These are phyloP conservation scores for Phytophthora cactorum DNA, from an alignment of 352 stramenopile genomes.

Conservation along the genomic window DNA sequence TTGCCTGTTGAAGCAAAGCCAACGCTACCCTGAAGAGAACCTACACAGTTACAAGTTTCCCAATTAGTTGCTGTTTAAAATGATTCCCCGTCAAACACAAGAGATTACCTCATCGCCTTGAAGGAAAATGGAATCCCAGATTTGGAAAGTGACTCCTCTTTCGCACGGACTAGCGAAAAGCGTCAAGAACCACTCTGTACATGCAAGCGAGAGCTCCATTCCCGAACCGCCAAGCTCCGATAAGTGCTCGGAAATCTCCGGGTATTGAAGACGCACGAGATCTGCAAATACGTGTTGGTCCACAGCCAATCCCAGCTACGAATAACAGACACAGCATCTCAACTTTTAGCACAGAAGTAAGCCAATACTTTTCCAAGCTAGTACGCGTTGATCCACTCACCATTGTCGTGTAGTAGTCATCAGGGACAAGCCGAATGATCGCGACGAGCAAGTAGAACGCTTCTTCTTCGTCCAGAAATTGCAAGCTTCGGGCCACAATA, in stretches of 20 bases:
- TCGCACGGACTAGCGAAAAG: slow-evolving; percentile 86
- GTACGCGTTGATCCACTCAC: slow-evolving; percentile 36
- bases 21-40: slow-evolving; percentile 81
- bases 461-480: slow-evolving; percentile 74
- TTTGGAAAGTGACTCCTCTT: slow-evolving; percentile 71
- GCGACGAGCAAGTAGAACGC: slow-evolving; percentile 86
- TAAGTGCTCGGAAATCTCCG: slow-evolving; percentile 70
- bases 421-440: slow-evolving; percentile 78
- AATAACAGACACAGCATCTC: slow-evolving; percentile 1
- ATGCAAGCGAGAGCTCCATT: slow-evolving; percentile 86
- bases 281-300: slow-evolving; percentile 91
- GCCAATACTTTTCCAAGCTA: not conserved
- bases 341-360: slow-evolving; percentile 4
- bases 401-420: slow-evolving; percentile 92
- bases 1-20: slow-evolving; percentile 76
- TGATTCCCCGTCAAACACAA: not conserved
- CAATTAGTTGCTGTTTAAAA: slow-evolving; percentile 1
- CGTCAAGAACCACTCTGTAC: slow-evolving; percentile 90
- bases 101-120: slow-evolving; percentile 73
- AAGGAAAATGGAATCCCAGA: slow-evolving; percentile 89
- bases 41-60: slow-evolving; percentile 30
- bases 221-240: slow-evolving; percentile 77
- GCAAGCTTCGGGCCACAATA: slow-evolving; percentile 78
- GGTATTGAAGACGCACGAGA: slow-evolving; percentile 78
- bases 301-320: slow-evolving; percentile 80